Base-by-base conservation (phyloP, 2,329 filamentous ascomycete species). In the Gnomoniopsis smithogilvyi region DNA sequence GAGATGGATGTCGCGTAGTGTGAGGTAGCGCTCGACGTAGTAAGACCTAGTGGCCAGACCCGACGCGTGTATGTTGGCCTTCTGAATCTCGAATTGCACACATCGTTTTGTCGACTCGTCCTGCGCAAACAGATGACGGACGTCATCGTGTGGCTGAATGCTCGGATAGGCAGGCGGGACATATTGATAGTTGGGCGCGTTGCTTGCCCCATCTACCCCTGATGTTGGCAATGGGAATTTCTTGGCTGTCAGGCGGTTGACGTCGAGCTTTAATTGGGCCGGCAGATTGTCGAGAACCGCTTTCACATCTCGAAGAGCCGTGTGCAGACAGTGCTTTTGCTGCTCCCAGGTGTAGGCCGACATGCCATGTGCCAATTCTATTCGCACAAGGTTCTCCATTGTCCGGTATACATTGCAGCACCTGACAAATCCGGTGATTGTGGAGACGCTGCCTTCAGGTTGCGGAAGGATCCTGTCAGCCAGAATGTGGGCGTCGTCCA, bases 41-140 rank as follows among this genome's bases (percentile, higher is more conserved):
- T 92, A 93, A 0, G 90, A 94, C 24, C 92, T 83, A 0, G 91
- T 96, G 2, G 88, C 87, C 11, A 96, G 78, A 67, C 92, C 89
- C 6, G 89, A 94, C 2, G 88, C 86, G 68, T 94, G 92, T 43
- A 96, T 90, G 70, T 96, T 96, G 7, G 91, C 90, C 70, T 96
- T 96, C 70, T 96, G 92, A 33, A 96, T 95, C 73, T 96, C 92
- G 64, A 88, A 92, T 69, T 95, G 91, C 4, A 92, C 71, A 57
- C 80, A 77, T 1, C 84, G 79, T 2, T 83, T 79, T 2, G 78
- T 76, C 26, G 74, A 69, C 1, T 80, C 78, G 26, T 84, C 75
- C 21, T 75, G 72, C 56, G 78, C 78, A 59, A 84, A 76, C 8
- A 77, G 72, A 43, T 76, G 78, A 46, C 80, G 78, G 17, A 83